These are phyloP conservation scores for Candida multigemmis DNA, from an alignment of 805 yeast genomes.

Conservation along the genomic window DNA sequence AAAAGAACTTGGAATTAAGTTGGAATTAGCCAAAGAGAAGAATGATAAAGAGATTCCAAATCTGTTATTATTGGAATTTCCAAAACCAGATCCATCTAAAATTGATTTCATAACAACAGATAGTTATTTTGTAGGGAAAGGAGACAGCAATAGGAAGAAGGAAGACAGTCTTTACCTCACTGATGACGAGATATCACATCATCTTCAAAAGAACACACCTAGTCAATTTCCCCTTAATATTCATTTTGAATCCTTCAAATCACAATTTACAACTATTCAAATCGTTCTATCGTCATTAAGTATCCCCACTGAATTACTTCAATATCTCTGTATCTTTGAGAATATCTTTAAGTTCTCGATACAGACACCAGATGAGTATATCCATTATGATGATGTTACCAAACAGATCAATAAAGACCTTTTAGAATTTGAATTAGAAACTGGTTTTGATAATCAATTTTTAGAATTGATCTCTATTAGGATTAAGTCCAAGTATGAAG, in stretches of 20 bases:
- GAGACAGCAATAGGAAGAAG: no score
- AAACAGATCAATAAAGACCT: conserved; percentile 66
- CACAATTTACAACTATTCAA: conserved; percentile 69
- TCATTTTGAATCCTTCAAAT: conserved; percentile 71
- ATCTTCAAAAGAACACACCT: conserved; percentile 30
- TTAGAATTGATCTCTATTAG: conserved; percentile 58
- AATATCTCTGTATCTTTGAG: conserved; percentile 53
- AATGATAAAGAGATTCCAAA: conserved; percentile 78
- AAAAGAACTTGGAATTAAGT: conserved; percentile 34
- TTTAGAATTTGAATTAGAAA: conserved; percentile 45
- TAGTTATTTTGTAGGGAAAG: conserved; percentile 57
- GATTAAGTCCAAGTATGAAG: conserved; percentile 49
- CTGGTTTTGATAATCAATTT: conserved; percentile 51
- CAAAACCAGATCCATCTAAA: conserved; percentile 64
- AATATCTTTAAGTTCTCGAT: conserved; percentile 71
- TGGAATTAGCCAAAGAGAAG: conserved; percentile 53
- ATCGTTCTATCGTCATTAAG: conserved; percentile 48
- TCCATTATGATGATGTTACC: conserved; percentile 72
- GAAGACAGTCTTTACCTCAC: no score
- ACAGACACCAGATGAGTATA: conserved; percentile 39
- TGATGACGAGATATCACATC: no score
- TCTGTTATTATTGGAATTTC: conserved; percentile 49
- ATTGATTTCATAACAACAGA: conserved; percentile 65
- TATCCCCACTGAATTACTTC: conserved; percentile 45
- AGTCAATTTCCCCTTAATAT: conserved; percentile 52